Evolutionary conservation across 164 flowering plant genomes (phyloP), one percentile per base, ranked within the genome.

Genomic region (Dillenia suffruticosa): DNA sequence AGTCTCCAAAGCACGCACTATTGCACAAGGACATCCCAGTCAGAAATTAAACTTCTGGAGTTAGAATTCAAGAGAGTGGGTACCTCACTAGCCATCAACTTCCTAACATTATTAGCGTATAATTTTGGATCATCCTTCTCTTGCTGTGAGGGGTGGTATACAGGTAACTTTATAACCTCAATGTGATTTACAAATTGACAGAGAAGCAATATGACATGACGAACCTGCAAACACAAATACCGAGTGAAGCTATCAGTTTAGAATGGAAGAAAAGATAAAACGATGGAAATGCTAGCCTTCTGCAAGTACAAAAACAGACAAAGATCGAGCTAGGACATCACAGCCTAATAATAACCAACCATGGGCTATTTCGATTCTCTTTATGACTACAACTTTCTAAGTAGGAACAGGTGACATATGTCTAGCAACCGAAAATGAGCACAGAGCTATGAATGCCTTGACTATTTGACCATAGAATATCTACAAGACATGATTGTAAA

Each of bases 41-140:
- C 40, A 32, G 10, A 44, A 49, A 9, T 52, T 15, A 17, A 52
- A 26, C 22, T 52, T 19, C n/a, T 3, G 1, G 17, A 5, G 19
- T 13, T 13, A 40, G 3, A 49, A 12, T 13, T 2, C n/a, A 59
- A 10, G 16, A 44, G 49, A 46, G 45, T 14, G 12, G 51, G 55
- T 77, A 91, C 99, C 99, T 91, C 96, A 6, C 59, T 75, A 64
- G 97, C 96, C 99, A 94, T 89, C 68, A 91, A 75, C 66, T 75
- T 84, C 53, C 96, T 77, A 16, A 94, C 81, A 72, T 94, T 94
- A 63, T 70, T 74, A 49, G 99, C 96, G 79, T 86, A 91, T 26
- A 91, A 81, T 70, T 82, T 94, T 48, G 97, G 88, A 55, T 94
- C 92, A 64, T 86, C 90, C 76, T 81, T 88, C 73, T 94, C 99